Evolutionary conservation across 2,329 filamentous ascomycete species (phyloP), one percentile per base, ranked within the genome.

Genomic region (Pseudocercospora fijiensis): DNA sequence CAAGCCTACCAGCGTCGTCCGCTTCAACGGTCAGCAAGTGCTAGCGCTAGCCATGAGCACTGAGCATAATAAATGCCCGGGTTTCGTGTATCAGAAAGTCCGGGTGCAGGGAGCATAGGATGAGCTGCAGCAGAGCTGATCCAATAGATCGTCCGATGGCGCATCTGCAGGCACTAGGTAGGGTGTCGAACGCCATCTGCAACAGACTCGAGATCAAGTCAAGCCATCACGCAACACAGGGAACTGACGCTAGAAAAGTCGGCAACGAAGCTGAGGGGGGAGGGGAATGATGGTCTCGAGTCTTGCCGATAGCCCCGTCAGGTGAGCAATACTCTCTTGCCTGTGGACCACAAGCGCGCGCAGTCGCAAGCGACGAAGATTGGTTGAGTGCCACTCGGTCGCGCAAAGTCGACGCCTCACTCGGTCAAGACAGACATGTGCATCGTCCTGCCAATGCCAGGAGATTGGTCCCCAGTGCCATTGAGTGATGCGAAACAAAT

Each of bases 331-430:
- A 26, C 18, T 26, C 22, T 20, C 22, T 20, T 49, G 45, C 22
- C 18, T 22, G 45, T 49, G 45, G 45, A 18, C 45, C 8, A 49
- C 18, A 49, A 22, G 45, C 18, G 22, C 18, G 45, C 45, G 22
- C 45, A 49, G 45, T 20, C 45, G 22, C 24, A 56, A 56, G 28
- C 52, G 30, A 56, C 52, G 52, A 49, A 22, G 20, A 58, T 27
- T 60, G 53, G 59, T 62, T 60, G 56, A 62, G 51, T 60, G 60
- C 63, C 60, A 65, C 63, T 59, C 16, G 26, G 56, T 62, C 27
- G 49, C 55, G 60, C 43, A 65, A 55, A 27, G n/a, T 13, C 28
- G 28, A 49, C 52, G 62, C 57, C 61, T 63, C 57, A 20, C 37
- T 18, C 18, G 45, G 20, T 24, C 51, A 52, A 58, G 49, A 28